Evolutionary conservation across 2,329 filamentous ascomycete genomes (phyloP).

Genomic region (Pseudogymnoascus sp.): DNA sequence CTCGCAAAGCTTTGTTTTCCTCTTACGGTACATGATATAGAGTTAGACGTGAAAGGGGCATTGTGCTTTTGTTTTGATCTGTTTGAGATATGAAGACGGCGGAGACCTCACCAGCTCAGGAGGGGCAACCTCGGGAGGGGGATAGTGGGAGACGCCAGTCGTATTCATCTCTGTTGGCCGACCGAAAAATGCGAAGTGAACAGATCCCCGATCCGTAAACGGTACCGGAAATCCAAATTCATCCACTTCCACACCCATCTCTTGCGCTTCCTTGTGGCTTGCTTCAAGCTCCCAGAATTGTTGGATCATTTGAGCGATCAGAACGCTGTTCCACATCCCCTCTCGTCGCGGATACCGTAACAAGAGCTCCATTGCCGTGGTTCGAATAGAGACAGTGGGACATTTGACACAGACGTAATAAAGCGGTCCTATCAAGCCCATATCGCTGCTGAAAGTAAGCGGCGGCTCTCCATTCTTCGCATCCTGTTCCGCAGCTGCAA

Average conservation of each 20-base stretch:
- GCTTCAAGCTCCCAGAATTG: constrained; percentile 17
- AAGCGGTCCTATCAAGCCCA: too few species aligned
- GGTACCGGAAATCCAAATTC: constrained; percentile 16
- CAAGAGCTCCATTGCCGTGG: constrained; percentile 16
- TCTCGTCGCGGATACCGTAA: constrained; percentile 17
- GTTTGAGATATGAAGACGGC: too few species aligned
- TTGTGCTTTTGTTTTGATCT: too few species aligned
- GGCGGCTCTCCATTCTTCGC: background rate
- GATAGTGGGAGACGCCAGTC: constrained; percentile 14
- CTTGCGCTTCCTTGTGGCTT: constrained; percentile 12
- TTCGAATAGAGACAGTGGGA: constrained; percentile 13
- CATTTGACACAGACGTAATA: constrained; percentile 12
- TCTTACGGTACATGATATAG: too few species aligned
- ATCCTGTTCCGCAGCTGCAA: constrained; percentile 15
- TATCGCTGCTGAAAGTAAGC: too few species aligned
- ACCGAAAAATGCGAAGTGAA: constrained; percentile 17
- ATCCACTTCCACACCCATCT: constrained; percentile 14
- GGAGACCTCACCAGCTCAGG: too few species aligned
- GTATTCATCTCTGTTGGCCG: constrained; percentile 15
- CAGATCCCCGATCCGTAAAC: constrained; percentile 14
- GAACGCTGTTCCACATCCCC: constrained; percentile 17
- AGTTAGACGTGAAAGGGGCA: too few species aligned
- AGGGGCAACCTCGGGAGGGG: background rate
- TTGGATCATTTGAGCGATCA: constrained; percentile 16
- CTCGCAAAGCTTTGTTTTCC: too few species aligned